These are phyloP conservation scores for Camellia oleifera DNA, from an alignment of 179 eudicot species.

Conservation along the genomic window DNA sequence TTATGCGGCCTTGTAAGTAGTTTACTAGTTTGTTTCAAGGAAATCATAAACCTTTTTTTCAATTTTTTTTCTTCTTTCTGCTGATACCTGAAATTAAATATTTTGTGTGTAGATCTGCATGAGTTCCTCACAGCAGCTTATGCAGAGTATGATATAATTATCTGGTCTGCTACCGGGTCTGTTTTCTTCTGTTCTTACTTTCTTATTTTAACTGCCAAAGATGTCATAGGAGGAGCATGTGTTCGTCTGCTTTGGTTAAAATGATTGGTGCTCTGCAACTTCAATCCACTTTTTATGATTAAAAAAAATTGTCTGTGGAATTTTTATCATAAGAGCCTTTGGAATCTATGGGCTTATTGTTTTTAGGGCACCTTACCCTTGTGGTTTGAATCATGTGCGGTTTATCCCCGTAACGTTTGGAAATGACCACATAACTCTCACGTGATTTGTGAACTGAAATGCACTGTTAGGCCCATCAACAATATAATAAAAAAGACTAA, in stretches of 20 bases:
- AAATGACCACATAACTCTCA: too few relatives aligned
- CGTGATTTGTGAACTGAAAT: too few relatives aligned
- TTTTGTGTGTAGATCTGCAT: slow-evolving; percentile 67
- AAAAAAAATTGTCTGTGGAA: background rate
- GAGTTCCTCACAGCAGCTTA: slow-evolving; percentile 92
- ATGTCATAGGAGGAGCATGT: too few relatives aligned
- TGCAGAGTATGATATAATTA: slow-evolving; percentile 94
- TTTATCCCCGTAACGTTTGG: too few relatives aligned
- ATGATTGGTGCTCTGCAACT: background rate
- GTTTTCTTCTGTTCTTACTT: slow-evolving; percentile 16
- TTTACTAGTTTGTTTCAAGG: slow-evolving; percentile 27
- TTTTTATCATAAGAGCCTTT: background rate
- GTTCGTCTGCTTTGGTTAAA: background rate
- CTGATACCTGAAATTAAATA: background rate
- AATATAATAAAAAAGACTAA: too few relatives aligned
- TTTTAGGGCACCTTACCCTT: too few relatives aligned
- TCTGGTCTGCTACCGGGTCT: slow-evolving; percentile 99
- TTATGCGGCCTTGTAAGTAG: slow-evolving; percentile 96
- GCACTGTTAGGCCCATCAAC: too few relatives aligned
- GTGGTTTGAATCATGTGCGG: too few relatives aligned
- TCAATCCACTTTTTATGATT: background rate
- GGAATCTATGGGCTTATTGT: too few relatives aligned
- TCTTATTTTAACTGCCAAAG: background rate
- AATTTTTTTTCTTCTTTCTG: slow-evolving; percentile 7
- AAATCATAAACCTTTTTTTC: background rate